A percentile compares a stretch with the other conserved stretches of the same genome.
Evolutionary conservation across 371 early-diverging fungal genomes (phyloP).

Genomic region (Entomophthora muscae): DNA sequence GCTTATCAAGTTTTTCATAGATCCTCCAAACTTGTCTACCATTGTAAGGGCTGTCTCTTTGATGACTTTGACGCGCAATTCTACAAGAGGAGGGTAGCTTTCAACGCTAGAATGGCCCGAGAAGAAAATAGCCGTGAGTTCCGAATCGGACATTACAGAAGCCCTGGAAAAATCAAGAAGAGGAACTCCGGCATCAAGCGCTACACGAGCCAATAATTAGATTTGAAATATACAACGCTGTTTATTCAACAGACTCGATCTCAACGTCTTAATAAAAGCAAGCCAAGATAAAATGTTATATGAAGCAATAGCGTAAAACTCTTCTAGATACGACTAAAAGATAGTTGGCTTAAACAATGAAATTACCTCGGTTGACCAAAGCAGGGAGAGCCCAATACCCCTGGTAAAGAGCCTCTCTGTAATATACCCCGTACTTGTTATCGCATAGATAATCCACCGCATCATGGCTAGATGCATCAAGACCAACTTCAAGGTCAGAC

Average conservation of each 20-base stretch:
- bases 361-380: slow-evolving; percentile 45
- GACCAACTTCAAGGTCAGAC: slow-evolving; percentile 33
- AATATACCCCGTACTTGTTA: slow-evolving; percentile 39
- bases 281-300: too few species aligned
- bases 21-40: slow-evolving; percentile 40
- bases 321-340: too few species aligned
- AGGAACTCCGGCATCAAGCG: neutral
- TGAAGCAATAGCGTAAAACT: too few species aligned
- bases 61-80: neutral
- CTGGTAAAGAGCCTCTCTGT: slow-evolving; percentile 35
- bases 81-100: neutral
- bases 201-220: neutral
- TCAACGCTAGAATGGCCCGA: neutral
- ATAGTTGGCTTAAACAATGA: neutral
- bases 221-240: too few species aligned
- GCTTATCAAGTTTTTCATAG: slow-evolving; percentile 37
- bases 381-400: slow-evolving; percentile 84
- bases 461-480: slow-evolving; percentile 12
- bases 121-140: neutral
- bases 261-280: too few species aligned
- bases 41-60: neutral
- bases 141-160: neutral
- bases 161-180: neutral
- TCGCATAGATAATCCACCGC: slow-evolving; percentile 12
- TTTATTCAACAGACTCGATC: too few species aligned